Conservation (phyloP, 108 stramenopile species). For the Pseudonitzschia delicatissima region DNA sequence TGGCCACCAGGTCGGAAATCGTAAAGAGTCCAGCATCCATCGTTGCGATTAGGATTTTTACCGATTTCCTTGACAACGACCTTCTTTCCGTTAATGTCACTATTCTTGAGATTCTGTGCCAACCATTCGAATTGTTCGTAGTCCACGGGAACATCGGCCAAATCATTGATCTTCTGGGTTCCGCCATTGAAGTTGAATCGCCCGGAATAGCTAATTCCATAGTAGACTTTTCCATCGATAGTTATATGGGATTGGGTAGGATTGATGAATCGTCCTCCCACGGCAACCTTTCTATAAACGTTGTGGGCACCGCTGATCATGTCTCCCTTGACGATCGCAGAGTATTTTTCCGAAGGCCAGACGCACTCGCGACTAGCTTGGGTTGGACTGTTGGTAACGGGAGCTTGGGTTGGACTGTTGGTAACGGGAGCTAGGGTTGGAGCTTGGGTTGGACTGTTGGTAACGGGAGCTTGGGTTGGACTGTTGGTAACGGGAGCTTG, state of each 20-base stretch:
- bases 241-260: neutral
- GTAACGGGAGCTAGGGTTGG: too few relatives aligned
- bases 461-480: too few relatives aligned
- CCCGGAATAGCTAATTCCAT: neutral
- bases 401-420: too few relatives aligned
- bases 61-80: neutral
- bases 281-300: neutral
- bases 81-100: neutral
- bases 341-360: neutral
- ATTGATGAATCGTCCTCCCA: conserved; percentile 5
- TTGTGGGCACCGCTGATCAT: conserved; percentile 7
- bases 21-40: neutral
- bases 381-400: too few relatives aligned
- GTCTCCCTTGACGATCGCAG: neutral
- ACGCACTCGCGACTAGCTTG: neutral
- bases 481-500: too few relatives aligned
- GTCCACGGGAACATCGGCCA: neutral
- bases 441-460: too few relatives aligned
- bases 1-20: too few relatives aligned
- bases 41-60: too few relatives aligned
- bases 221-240: neutral
- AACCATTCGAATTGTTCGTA: neutral
- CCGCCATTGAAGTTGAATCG: conserved; percentile 7
- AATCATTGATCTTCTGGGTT: neutral
- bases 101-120: neutral